Percentiles rank a stretch among this genome's conserved stretches.
Evolutionary conservation across 2,329 filamentous ascomycete species (phyloP).

Genomic region (Dactylellina haptotyla): DNA sequence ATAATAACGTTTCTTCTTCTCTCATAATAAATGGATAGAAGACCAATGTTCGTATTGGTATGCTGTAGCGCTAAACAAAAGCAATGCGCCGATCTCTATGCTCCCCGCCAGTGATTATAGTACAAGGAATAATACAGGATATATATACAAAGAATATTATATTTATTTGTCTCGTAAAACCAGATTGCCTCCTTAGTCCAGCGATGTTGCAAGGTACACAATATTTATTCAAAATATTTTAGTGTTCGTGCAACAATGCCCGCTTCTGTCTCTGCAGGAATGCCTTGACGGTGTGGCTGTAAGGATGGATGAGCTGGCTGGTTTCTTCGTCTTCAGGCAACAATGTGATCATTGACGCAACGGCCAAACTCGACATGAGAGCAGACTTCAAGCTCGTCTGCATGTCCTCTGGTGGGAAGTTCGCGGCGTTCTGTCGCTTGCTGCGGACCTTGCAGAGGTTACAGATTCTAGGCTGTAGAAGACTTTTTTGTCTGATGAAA

Average conservation of each 20-base stretch:
- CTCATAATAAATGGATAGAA: background rate
- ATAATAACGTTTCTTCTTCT: background rate
- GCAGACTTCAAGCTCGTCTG: slow-evolving; percentile 44
- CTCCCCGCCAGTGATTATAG: slow-evolving; percentile 27
- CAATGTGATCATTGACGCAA: slow-evolving; percentile 45
- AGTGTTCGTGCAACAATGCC: slow-evolving; percentile 8
- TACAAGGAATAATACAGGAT: slow-evolving; percentile 37
- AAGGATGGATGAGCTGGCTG: slow-evolving; percentile 53
- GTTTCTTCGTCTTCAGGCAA: slow-evolving; percentile 45
- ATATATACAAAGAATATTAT: slow-evolving; percentile 41
- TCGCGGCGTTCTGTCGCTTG: slow-evolving; percentile 37
- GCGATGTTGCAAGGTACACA: no score
- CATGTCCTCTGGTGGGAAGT: slow-evolving; percentile 42
- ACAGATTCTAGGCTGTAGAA: slow-evolving; percentile 29
- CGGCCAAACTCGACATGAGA: slow-evolving; percentile 45
- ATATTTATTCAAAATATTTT: background rate
- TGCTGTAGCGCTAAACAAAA: slow-evolving; percentile 30
- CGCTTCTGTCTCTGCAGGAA: slow-evolving; percentile 45
- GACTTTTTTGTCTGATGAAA: slow-evolving; percentile 39
- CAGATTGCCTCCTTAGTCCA: background rate
- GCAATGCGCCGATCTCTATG: slow-evolving; percentile 34
- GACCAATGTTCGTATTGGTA: slow-evolving; percentile 17
- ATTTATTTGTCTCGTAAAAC: slow-evolving; percentile 3
- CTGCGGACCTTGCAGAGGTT: slow-evolving; percentile 45
- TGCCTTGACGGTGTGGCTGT: slow-evolving; percentile 45